Conservation (phyloP, 2,329 filamentous ascomycete genomes). For the Ceratocystis cacaofunesta region DNA sequence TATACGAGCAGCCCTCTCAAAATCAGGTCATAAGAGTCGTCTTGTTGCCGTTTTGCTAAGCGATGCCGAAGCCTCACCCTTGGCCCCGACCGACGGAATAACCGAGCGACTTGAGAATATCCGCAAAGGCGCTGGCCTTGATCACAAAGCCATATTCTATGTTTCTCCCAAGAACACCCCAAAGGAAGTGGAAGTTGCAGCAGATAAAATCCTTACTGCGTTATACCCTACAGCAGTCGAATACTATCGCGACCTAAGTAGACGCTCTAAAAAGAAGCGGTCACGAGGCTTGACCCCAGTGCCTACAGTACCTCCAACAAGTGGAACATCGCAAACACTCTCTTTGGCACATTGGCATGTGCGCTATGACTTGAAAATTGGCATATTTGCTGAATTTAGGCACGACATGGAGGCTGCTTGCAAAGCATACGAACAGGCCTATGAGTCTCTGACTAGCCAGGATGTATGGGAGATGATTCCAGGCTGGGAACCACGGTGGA, state of each 20-base stretch:
- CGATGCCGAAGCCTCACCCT: constrained; percentile 40
- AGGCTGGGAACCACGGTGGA: constrained; percentile 79
- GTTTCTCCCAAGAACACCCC: constrained; percentile 58
- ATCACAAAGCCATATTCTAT: constrained; percentile 75
- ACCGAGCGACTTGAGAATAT: constrained; percentile 64
- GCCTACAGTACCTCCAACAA: constrained; percentile 68
- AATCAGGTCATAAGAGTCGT: constrained; percentile 62
- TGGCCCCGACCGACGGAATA: constrained; percentile 38
- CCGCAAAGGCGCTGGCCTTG: constrained; percentile 61
- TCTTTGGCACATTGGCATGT: constrained; percentile 80
- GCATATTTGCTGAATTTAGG: constrained; percentile 78
- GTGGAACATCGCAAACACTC: constrained; percentile 72
- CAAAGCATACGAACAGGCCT: constrained; percentile 73
- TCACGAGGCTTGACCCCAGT: constrained; percentile 62
- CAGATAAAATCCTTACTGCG: constrained; percentile 54
- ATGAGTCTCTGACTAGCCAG: constrained; percentile 65
- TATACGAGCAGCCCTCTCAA: constrained; percentile 50
- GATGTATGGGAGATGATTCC: constrained; percentile 81
- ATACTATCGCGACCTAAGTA: constrained; percentile 88
- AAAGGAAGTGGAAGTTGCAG: constrained; percentile 57
- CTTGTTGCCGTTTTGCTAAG: constrained; percentile 65
- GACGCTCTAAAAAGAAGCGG: constrained; percentile 78
- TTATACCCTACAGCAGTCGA: constrained; percentile 66
- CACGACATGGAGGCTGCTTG: constrained; percentile 82
- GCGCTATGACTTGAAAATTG: constrained; percentile 87